These are phyloP conservation scores for Penicillium psychrofluorescens DNA, from an alignment of 495 filamentous ascomycete genomes.

Conservation along the genomic window DNA sequence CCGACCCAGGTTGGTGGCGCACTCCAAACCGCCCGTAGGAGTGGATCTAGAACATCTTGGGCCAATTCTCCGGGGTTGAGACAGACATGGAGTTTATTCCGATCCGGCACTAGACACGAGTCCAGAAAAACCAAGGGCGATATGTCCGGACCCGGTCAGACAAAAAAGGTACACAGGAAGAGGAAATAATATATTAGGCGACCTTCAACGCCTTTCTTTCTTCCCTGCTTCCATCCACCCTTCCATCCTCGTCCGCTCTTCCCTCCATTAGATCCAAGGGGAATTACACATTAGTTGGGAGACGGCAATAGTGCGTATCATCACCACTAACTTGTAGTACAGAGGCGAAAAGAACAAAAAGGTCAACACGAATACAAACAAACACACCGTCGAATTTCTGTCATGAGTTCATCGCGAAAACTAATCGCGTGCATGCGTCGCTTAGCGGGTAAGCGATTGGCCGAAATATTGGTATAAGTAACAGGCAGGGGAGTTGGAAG, in stretches of 20 bases:
- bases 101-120: no score
- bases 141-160: neutral
- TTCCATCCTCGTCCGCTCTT: no score
- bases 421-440: neutral
- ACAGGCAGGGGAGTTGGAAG: neutral
- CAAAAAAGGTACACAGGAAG: conserved; percentile 1
- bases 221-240: no score
- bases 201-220: no score
- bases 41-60: neutral
- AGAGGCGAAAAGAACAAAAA: neutral
- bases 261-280: no score
- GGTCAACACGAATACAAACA: neutral
- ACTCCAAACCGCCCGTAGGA: conserved; percentile 1
- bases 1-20: neutral
- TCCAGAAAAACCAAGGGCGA: neutral
- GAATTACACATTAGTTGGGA: no score
- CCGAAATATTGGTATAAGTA: conserved; percentile 2
- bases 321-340: neutral
- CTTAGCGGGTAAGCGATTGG: conserved; percentile 1
- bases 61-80: conserved; percentile 1
- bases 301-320: neutral
- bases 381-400: conserved; percentile 11
- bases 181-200: no score
- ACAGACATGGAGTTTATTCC: no score
- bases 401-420: conserved; percentile 11